Evolutionary conservation across 331 rosid genomes (phyloP), one percentile per base, ranked within the genome.

Genomic region (Phaseolus coccineus): DNA sequence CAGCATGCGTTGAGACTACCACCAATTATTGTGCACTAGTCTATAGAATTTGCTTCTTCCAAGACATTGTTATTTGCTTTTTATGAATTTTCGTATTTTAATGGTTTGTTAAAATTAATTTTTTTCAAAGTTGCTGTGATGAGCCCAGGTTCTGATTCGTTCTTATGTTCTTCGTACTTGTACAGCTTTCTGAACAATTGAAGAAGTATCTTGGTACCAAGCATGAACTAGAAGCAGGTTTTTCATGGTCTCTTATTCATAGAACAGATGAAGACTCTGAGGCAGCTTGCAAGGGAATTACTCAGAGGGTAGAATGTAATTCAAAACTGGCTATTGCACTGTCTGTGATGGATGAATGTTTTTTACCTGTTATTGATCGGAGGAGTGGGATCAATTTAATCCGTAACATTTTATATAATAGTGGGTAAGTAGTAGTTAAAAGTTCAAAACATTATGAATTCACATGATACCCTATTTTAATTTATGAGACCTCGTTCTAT

Each of bases 311-410:
- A 33, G 94, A 90, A 82, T 80, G 91, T 87, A 93, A 93, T 80
- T 89, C 98, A 46, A 93, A 88, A 90, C 89, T 93, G 50, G 96
- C 96, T 75, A 89, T 93, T 84, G 97, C 94, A 48, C 85, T 83
- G 81, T 84, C 91, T 66, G 93, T 93, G 82, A 88, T 93, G 98
- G 94, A 93, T 77, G 98, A 93, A 81, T 93, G 98, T 75, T 93
- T 91, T 87, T 83, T 93, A 83, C 97, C 97, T 15, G 85, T 91
- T 82, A 85, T 91, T 85, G 98, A 93, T 78, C 74, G 93, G 78
- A 89, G 98, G 89, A 93, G 97, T 76, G 91, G 98, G 81, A 83
- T 93, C 85, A 93, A 89, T 77, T 37, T 91, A 80, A 91, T 93
- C 73, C 93, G 80, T 69, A 93, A 91, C 77, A 92, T 87, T 84